These are phyloP conservation scores for Pezizomycotina sp. DNA, from an alignment of 2,329 filamentous ascomycete genomes.

Conservation along the genomic window DNA sequence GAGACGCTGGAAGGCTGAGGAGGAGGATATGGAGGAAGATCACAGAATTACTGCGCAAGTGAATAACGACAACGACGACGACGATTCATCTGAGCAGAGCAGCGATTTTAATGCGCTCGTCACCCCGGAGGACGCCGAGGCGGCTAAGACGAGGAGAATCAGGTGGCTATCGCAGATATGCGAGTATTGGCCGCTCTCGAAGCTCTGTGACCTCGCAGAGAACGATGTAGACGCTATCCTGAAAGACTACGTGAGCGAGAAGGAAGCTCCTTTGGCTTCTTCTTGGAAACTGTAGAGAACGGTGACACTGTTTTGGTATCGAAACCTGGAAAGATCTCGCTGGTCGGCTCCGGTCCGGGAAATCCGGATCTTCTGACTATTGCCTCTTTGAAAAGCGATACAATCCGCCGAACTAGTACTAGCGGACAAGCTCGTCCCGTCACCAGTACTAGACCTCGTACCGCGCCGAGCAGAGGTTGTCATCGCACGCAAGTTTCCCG, in stretches of 20 bases:
- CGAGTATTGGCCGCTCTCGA: conserved; percentile 89
- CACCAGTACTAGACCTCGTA: conserved; percentile 71
- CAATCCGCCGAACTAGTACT: conserved; percentile 60
- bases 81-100: conserved; percentile 55
- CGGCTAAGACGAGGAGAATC: conserved; percentile 63
- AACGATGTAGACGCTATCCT: conserved; percentile 62
- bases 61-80: conserved; percentile 27
- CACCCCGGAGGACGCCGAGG: conserved; percentile 53
- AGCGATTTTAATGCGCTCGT: conserved; percentile 74
- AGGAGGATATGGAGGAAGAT: conserved; percentile 59
- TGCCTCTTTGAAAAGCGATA: conserved; percentile 62
- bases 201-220: conserved; percentile 63
- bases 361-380: conserved; percentile 82
- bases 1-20: conserved; percentile 58
- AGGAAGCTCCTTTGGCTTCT: conserved; percentile 22
- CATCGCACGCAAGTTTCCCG: conserved; percentile 93
- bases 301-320: conserved; percentile 24
- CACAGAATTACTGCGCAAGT: conserved; percentile 30
- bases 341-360: conserved; percentile 83
- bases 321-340: conserved; percentile 53
- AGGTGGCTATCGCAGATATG: conserved; percentile 92
- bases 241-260: conserved; percentile 28
- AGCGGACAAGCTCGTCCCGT: conserved; percentile 71
- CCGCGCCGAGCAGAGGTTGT: conserved; percentile 75
- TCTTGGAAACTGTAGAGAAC: conserved; percentile 24